A percentile compares a stretch with the other conserved stretches of the same genome.
phyloP scores from a whole-genome alignment of 129 eudicot genomes.

The Helianthus tuberosus region DNA sequence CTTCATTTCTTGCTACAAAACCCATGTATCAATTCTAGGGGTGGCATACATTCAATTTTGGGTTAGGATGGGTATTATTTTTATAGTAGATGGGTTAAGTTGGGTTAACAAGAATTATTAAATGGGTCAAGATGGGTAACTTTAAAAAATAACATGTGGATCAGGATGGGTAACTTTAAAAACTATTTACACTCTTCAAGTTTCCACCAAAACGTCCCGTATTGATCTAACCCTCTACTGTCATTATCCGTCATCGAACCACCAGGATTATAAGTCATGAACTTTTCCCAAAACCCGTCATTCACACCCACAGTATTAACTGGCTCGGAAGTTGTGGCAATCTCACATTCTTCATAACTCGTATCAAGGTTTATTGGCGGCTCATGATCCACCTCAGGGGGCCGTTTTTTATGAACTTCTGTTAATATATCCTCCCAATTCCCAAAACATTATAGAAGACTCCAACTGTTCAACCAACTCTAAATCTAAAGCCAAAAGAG shows the following conservation, averaged over 20 bases:
- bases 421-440: constrained; percentile 43
- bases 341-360: constrained; percentile 42
- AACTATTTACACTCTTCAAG: constrained; percentile 51
- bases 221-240: constrained; percentile 41
- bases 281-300: constrained; percentile 45
- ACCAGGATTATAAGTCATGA: constrained; percentile 39
- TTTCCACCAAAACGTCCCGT: constrained; percentile 62
- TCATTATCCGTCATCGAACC: constrained; percentile 48
- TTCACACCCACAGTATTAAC: constrained; percentile 33
- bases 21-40: too few relatives aligned
- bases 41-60: too few relatives aligned
- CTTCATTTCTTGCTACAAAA: too few relatives aligned
- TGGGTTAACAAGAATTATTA: too few relatives aligned
- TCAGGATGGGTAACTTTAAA: too few relatives aligned
- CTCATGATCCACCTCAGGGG: constrained; percentile 42
- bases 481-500: constrained; percentile 43
- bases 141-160: too few relatives aligned
- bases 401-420: constrained; percentile 29
- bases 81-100: too few relatives aligned
- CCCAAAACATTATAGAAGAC: constrained; percentile 61
- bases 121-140: too few relatives aligned
- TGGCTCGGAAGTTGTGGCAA: constrained; percentile 50
- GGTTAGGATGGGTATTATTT: too few relatives aligned
- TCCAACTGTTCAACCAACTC: constrained; percentile 55
- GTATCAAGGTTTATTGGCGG: constrained; percentile 41